Evolutionary conservation across 345 rosid genomes (phyloP).

Genomic region (Citropsis articulata): DNA sequence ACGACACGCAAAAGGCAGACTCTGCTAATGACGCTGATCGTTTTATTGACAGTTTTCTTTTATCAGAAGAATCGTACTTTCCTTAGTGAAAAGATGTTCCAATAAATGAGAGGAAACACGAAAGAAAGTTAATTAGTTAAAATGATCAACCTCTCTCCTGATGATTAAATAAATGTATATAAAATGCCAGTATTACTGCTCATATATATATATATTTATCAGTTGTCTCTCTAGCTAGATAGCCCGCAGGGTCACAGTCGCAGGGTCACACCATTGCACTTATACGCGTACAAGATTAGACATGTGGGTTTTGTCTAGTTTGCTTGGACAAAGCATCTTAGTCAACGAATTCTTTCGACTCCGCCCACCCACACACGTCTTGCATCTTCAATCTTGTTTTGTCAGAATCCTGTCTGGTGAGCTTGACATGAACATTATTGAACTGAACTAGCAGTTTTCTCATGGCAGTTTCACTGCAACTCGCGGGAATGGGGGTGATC

Average conservation of each 20-base stretch:
- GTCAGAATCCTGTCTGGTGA: neutral
- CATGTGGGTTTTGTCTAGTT: neutral
- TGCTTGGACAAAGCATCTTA: conserved; percentile 13
- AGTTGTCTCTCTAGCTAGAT: no score
- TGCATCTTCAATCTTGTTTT: neutral
- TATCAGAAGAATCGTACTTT: conserved; percentile 3
- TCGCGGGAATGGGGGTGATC: neutral
- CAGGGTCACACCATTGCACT: no score
- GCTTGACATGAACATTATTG: neutral
- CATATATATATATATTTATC: no score
- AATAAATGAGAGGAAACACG: neutral
- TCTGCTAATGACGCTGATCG: neutral
- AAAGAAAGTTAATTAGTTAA: no score
- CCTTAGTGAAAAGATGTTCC: conserved; percentile 10
- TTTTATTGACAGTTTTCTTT: conserved; percentile 1
- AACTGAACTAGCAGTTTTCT: neutral
- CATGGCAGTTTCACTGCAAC: neutral
- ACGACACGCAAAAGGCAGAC: neutral
- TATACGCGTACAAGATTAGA: neutral
- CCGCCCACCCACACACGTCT: neutral
- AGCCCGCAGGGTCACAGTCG: no score
- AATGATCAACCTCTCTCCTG: no score
- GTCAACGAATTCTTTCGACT: neutral
- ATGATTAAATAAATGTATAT: no score
- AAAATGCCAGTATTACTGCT: no score